Evolutionary conservation across 2,329 filamentous ascomycete species (phyloP).

Genomic region (Orbilia oligospora): DNA sequence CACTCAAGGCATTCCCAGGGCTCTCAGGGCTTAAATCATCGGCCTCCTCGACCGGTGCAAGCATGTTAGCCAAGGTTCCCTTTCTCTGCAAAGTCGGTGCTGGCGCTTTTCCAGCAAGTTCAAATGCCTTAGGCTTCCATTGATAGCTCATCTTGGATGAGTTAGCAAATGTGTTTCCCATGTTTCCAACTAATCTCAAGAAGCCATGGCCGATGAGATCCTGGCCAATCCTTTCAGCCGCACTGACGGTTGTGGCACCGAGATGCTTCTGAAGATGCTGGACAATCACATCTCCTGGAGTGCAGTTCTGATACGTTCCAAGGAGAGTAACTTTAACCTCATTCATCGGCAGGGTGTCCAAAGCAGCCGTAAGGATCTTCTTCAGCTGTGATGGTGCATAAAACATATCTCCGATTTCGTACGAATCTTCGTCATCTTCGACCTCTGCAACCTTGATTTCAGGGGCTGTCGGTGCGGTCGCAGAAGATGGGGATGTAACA

Average conservation of each 20-base stretch:
- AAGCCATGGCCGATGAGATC: constrained; percentile 90
- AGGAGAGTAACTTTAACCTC: constrained; percentile 97
- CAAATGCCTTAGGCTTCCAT: constrained; percentile 93
- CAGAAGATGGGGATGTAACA: constrained; percentile 67
- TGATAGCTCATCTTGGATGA: constrained; percentile 98
- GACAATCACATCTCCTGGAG: constrained; percentile 90
- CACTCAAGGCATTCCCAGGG: constrained; percentile 85
- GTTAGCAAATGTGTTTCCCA: constrained; percentile 95
- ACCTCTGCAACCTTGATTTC: constrained; percentile 89
- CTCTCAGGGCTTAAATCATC: constrained; percentile 76
- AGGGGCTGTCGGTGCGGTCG: constrained; percentile 70
- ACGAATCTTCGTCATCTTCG: constrained; percentile 80
- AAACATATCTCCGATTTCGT: constrained; percentile 90
- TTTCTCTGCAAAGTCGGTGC: constrained; percentile 81
- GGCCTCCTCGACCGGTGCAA: constrained; percentile 75
- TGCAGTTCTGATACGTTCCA: constrained; percentile 94
- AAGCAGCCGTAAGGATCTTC: constrained; percentile 87
- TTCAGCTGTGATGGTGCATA: constrained; percentile 90
- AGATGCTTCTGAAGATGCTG: constrained; percentile 94
- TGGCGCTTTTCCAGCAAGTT: constrained; percentile 75
- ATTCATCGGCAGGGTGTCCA: constrained; percentile 86
- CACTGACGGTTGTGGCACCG: constrained; percentile 85
- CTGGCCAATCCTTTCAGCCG: constrained; percentile 94
- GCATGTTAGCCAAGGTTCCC: constrained; percentile 77
- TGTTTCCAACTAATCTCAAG: constrained; percentile 89